Evolutionary conservation across 2,329 filamentous ascomycete genomes (phyloP).

Genomic region (Paraconiothyrium brasiliense): DNA sequence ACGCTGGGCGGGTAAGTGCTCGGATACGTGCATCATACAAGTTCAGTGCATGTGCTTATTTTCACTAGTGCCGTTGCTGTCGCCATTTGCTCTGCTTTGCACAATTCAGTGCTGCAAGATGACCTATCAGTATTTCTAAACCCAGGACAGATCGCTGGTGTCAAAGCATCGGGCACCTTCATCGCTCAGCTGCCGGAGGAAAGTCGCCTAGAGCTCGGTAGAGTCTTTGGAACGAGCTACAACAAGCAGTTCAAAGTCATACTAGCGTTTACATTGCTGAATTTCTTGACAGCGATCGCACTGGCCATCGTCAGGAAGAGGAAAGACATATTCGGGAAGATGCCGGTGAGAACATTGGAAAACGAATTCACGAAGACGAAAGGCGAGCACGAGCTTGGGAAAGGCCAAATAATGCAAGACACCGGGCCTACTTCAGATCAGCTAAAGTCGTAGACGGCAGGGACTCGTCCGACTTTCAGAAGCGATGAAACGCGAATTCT

Average conservation of each 20-base stretch:
- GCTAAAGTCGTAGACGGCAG: background rate
- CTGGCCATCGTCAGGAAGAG: slow-evolving; percentile 35
- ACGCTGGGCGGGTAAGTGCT: slow-evolving; percentile 36
- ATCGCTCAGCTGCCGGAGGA: slow-evolving; percentile 30
- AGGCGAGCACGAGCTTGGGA: background rate
- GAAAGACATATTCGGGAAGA: slow-evolving; percentile 32
- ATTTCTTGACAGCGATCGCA: slow-evolving; percentile 32
- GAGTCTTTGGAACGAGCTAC: slow-evolving; percentile 42
- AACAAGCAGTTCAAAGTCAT: slow-evolving; percentile 44
- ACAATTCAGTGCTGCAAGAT: slow-evolving; percentile 30
- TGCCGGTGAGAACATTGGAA: slow-evolving; percentile 31
- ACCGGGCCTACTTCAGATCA: background rate
- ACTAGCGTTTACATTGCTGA: slow-evolving; percentile 37
- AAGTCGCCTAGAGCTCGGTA: slow-evolving; percentile 26
- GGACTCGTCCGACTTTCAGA: background rate
- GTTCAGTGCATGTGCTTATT: background rate
- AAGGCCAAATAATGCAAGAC: background rate
- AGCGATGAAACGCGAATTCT: background rate
- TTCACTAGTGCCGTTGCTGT: slow-evolving; percentile 33
- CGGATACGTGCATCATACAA: background rate
- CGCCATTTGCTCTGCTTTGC: slow-evolving; percentile 42
- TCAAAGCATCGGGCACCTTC: slow-evolving; percentile 29
- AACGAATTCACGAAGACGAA: slow-evolving; percentile 35
- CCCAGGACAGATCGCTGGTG: slow-evolving; percentile 30
- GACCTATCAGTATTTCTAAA: slow-evolving; percentile 31